Evolutionary conservation across 306 rosid species (phyloP), one percentile per base, ranked within the genome.

Genomic region (Glycine tomentella): DNA sequence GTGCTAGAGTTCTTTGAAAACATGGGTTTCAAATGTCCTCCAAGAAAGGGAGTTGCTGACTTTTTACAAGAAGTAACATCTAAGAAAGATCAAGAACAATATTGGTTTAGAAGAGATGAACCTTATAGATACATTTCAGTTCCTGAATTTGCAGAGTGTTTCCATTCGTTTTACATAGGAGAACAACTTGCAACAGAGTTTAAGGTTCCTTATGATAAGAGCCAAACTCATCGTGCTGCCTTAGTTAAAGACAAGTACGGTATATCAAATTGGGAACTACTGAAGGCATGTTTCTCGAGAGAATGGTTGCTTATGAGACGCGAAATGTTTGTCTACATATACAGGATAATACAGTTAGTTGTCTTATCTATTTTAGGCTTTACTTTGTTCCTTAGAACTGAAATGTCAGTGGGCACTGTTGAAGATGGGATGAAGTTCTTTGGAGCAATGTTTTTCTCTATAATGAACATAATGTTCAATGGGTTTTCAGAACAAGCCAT

Each of bases 51-150:
- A 52, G 88, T 86, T 58, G 95, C 93, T 13, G 97, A 92, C 81
- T 92, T 92, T 69, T 62, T 92, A 52, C 97, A 91, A 70, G 95
- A 92, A 89, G 95, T 92, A 20, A 92, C 92, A 0, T 92, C 97
- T 15, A 85, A 81, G 82, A 91, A 88, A 50, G 97, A 93, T 72
- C 97, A 93, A 38, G 89, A 87, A 61, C 97, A 93, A 8, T 93
- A 90, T 51, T 93, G 97, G 97, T 74, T 44, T 7, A 68, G 55
- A 25, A 83, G 33, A 53, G 38, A 74, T 42, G 78, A 86, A 14
- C 84, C 91, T 53, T 91, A 88, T 25, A 72, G 82, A 50, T 90
- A 79, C 73, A 73, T 91, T 46, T 82, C 90, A 2, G 97, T 82
- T 45, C 3, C 87, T 20, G 91, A 93, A 16, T 91, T 93, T 67